These are phyloP conservation scores for Boehmeria nivea DNA, from an alignment of 306 rosid species.

Conservation along the genomic window DNA sequence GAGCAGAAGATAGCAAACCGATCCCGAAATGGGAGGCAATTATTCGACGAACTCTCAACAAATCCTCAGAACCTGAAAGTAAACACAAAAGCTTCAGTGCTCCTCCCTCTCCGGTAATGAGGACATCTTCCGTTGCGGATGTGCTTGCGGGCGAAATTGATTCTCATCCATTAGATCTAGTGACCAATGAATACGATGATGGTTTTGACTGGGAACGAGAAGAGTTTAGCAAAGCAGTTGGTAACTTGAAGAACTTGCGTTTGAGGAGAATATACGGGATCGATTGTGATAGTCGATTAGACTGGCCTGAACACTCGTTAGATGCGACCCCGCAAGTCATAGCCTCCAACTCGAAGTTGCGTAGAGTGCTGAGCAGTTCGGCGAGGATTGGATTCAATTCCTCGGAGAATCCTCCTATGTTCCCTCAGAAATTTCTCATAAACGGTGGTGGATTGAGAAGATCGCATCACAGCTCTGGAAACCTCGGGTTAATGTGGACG, in stretches of 20 bases:
- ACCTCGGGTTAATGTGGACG: constrained; percentile 42
- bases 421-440: constrained; percentile 7
- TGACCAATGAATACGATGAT: constrained; percentile 31
- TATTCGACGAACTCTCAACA: constrained; percentile 73
- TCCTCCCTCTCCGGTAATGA: constrained; percentile 78
- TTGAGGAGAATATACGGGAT: constrained; percentile 57
- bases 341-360: constrained; percentile 54
- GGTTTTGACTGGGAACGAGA: constrained; percentile 30
- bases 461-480: constrained; percentile 58
- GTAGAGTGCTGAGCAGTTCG: constrained; percentile 76
- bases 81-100: constrained; percentile 78
- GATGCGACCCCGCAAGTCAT: constrained; percentile 69
- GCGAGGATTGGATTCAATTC: constrained; percentile 61
- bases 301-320: constrained; percentile 89
- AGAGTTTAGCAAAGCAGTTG: constrained; percentile 37
- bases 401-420: constrained; percentile 36
- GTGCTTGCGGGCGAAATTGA: constrained; percentile 50
- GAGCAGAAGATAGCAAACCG: constrained; percentile 82
- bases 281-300: constrained; percentile 47
- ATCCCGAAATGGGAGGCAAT: constrained; percentile 89
- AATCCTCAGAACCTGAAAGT: constrained; percentile 53
- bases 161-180: constrained; percentile 41
- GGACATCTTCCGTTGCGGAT: constrained; percentile 80
- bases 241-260: constrained; percentile 36
- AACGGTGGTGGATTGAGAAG: constrained; percentile 42